phyloP scores from a whole-genome alignment of 1,284 basidiomycete genomes.

The Volvariella surrecta region DNA sequence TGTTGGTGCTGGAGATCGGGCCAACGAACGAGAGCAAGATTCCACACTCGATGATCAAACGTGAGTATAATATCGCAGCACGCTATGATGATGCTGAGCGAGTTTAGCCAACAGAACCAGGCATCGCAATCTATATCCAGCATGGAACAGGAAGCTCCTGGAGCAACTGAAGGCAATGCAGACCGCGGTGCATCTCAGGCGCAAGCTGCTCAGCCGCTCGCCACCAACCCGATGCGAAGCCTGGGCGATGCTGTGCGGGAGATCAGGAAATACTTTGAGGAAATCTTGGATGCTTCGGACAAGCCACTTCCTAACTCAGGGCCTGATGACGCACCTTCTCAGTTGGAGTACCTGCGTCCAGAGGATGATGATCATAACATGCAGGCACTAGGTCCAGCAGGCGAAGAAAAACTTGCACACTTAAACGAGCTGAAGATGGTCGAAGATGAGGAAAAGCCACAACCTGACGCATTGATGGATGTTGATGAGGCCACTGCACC shows the following conservation, averaged over 20 bases:
- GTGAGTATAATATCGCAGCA: too few relatives aligned
- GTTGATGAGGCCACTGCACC: constrained; percentile 29
- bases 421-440: constrained; percentile 74
- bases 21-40: background rate
- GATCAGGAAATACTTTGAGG: constrained; percentile 78
- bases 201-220: constrained; percentile 17
- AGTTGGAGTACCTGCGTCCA: constrained; percentile 81
- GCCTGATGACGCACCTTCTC: constrained; percentile 35
- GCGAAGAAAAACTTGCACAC: constrained; percentile 76
- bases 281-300: constrained; percentile 54
- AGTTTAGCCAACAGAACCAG: too few relatives aligned
- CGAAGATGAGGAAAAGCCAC: constrained; percentile 44
- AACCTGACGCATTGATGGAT: constrained; percentile 35
- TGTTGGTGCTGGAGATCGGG: constrained; percentile 14
- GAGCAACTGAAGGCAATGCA: too few relatives aligned
- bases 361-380: constrained; percentile 68
- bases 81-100: too few relatives aligned
- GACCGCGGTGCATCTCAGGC: too few relatives aligned
- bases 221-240: constrained; percentile 65
- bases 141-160: too few relatives aligned
- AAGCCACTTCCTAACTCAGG: constrained; percentile 21
- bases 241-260: constrained; percentile 85
- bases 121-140: too few relatives aligned
- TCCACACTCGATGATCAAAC: too few relatives aligned
- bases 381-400: constrained; percentile 87